These are phyloP conservation scores for Neopestalotiopsis sp. DNA, from an alignment of 2,329 filamentous ascomycete species.

Conservation along the genomic window DNA sequence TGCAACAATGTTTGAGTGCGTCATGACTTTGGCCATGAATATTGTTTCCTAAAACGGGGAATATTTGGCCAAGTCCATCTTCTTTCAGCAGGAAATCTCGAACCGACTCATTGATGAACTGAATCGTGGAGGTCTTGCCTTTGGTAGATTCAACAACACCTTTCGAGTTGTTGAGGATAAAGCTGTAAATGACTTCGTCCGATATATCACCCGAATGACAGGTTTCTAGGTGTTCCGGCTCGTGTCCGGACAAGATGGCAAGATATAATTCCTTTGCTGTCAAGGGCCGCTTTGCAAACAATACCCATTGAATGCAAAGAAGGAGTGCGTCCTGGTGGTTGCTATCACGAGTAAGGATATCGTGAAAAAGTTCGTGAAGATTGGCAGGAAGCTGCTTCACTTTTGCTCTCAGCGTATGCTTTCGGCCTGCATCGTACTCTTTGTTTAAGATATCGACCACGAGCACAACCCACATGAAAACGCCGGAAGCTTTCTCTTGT, in stretches of 20 bases:
- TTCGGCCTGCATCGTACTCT: constrained; percentile 39
- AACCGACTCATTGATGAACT: constrained; percentile 61
- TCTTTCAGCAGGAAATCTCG: constrained; percentile 51
- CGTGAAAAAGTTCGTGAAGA: constrained; percentile 44
- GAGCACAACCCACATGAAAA: constrained; percentile 51
- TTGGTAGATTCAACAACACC: constrained; percentile 51
- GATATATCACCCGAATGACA: constrained; percentile 29
- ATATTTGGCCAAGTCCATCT: constrained; percentile 33
- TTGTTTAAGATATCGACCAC: constrained; percentile 50
- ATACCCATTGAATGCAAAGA: constrained; percentile 53
- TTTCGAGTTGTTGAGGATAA: constrained; percentile 51
- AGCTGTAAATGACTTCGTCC: constrained; percentile 32
- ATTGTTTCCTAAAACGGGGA: constrained; percentile 36
- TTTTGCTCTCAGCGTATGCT: constrained; percentile 34
- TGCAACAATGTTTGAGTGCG: constrained; percentile 42
- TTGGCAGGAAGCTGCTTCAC: constrained; percentile 43
- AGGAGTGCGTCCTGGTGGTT: constrained; percentile 36
- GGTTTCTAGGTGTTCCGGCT: constrained; percentile 1
- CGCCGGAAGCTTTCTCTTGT: constrained; percentile 40
- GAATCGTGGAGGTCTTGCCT: constrained; percentile 39
- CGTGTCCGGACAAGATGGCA: constrained; percentile 39
- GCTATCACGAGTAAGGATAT: constrained; percentile 43
- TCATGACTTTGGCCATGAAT: constrained; percentile 45
- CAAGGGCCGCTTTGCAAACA: constrained; percentile 52
- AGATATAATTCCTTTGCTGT: constrained; percentile 49